Evolutionary conservation across 2,329 filamentous ascomycete species (phyloP).

Genomic region (Parafenestella ontariensis): DNA sequence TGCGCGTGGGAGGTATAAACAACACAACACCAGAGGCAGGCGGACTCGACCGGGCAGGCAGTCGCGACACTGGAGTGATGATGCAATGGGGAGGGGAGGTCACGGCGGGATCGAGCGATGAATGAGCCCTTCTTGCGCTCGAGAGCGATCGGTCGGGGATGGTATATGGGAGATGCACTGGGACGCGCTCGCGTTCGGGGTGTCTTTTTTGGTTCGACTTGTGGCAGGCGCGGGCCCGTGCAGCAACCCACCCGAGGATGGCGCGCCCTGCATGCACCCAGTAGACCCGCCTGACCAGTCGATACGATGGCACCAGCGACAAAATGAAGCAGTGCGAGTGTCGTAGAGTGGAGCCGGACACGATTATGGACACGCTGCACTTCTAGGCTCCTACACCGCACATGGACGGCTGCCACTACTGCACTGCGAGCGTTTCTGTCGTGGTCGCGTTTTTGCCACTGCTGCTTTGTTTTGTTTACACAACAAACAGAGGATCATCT

Average conservation of each 20-base stretch:
- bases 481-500: background rate
- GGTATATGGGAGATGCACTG: slow-evolving; percentile 27
- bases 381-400: too few species aligned
- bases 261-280: slow-evolving; percentile 23
- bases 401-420: slow-evolving; percentile 1
- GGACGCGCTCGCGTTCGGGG: slow-evolving; percentile 31
- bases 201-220: slow-evolving; percentile 30
- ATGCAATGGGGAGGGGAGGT: slow-evolving; percentile 13
- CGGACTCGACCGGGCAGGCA: slow-evolving; percentile 18
- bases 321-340: slow-evolving; percentile 23
- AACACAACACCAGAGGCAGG: slow-evolving; percentile 24
- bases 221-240: slow-evolving; percentile 15
- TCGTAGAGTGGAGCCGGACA: background rate
- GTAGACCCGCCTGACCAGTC: slow-evolving; percentile 27
- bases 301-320: slow-evolving; percentile 9
- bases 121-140: slow-evolving; percentile 32
- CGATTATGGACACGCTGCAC: slow-evolving; percentile 1
- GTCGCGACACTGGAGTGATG: slow-evolving; percentile 7
- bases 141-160: slow-evolving; percentile 32
- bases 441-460: slow-evolving; percentile 5
- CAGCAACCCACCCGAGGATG: slow-evolving; percentile 7
- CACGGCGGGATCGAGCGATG: slow-evolving; percentile 24
- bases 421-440: slow-evolving; percentile 15
- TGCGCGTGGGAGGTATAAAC: slow-evolving; percentile 33
- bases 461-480: background rate